These are phyloP conservation scores for Fusarium hostae DNA, from an alignment of 2,329 filamentous ascomycete species.

Conservation along the genomic window DNA sequence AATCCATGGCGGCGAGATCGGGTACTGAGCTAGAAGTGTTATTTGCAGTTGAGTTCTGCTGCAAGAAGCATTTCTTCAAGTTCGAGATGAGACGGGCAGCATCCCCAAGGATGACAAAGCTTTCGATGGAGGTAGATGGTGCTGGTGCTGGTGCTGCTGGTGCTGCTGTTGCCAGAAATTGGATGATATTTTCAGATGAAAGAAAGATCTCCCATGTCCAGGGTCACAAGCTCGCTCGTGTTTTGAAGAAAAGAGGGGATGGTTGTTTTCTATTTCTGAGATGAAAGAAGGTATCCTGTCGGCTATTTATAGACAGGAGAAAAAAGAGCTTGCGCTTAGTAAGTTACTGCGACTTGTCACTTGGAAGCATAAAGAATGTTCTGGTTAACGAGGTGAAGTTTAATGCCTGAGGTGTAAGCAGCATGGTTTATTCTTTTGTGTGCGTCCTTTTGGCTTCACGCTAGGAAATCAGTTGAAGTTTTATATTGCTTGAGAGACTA, in stretches of 20 bases:
- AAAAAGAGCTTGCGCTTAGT: rapidly evolving
- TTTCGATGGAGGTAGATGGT: neutral
- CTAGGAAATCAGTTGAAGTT: neutral
- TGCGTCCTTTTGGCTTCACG: neutral
- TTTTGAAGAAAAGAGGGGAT: neutral
- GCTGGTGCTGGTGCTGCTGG: too few relatives aligned
- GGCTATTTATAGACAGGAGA: neutral
- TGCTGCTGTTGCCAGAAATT: neutral
- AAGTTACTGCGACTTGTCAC: too few relatives aligned
- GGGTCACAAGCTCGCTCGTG: too few relatives aligned
- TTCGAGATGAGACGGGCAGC: too few relatives aligned
- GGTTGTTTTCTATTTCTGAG: neutral
- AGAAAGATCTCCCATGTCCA: too few relatives aligned
- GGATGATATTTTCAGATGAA: neutral
- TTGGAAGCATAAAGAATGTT: neutral
- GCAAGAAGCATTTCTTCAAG: neutral
- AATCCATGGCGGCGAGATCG: neutral
- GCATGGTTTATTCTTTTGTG: neutral
- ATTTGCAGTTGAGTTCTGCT: neutral
- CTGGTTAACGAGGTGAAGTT: rapidly evolving
- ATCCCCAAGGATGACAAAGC: neutral
- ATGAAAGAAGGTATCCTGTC: rapidly evolving
- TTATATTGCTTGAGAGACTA: rapidly evolving
- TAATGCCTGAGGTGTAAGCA: too few relatives aligned
- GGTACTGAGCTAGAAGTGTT: neutral